Evolutionary conservation across 768 basidiomycete genomes (phyloP).

Genomic region (Erythrobasidium yunnanense): DNA sequence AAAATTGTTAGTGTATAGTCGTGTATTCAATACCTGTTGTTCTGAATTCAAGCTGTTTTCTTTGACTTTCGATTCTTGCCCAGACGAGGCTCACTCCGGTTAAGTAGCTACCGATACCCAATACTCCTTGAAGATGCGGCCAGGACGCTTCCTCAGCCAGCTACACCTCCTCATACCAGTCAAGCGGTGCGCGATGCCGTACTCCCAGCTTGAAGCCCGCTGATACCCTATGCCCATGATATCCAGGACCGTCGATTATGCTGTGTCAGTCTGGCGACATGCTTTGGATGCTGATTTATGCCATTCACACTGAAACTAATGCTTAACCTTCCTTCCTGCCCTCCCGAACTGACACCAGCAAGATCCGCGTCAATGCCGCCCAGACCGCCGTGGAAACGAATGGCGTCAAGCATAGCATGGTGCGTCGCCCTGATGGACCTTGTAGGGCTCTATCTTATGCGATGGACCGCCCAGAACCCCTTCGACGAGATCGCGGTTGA

Average conservation of each 20-base stretch:
- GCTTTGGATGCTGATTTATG: background rate
- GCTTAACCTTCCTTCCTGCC: background rate
- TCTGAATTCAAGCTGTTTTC: too few relatives aligned
- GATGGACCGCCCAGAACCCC: constrained; percentile 58
- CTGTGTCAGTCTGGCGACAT: constrained; percentile 48
- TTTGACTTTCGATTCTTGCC: too few relatives aligned
- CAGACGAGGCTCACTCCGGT: too few relatives aligned
- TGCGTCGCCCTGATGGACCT: constrained; percentile 42
- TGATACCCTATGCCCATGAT: background rate
- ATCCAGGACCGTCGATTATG: constrained; percentile 87
- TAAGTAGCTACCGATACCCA: too few relatives aligned
- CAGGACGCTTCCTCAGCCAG: too few relatives aligned
- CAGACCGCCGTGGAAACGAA: constrained; percentile 92
- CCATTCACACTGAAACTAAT: too few relatives aligned
- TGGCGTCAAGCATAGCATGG: constrained; percentile 94
- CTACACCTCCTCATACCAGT: constrained; percentile 89
- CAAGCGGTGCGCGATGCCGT: constrained; percentile 55
- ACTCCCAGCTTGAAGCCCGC: background rate
- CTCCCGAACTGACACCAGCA: constrained; percentile 42
- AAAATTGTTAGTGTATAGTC: too few relatives aligned
- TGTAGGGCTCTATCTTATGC: background rate
- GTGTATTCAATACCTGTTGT: too few relatives aligned
- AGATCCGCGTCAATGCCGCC: constrained; percentile 90
- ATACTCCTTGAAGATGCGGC: too few relatives aligned
- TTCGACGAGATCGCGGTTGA: constrained; percentile 99